Conservation (phyloP, 768 basidiomycete genomes). For the Candolleomyces efflorescens region DNA sequence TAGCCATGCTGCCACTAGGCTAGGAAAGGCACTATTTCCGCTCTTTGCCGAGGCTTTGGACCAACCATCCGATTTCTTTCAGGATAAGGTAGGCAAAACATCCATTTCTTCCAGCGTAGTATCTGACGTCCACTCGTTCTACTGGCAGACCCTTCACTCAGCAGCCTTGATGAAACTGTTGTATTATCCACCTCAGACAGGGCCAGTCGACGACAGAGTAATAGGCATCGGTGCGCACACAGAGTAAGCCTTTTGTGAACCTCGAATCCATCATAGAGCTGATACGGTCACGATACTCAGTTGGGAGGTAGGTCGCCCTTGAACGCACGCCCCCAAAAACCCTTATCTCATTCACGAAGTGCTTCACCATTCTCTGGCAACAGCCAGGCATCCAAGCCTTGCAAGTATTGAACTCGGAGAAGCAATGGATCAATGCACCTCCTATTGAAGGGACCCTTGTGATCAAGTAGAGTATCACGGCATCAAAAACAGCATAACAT, state of each 20-base stretch:
- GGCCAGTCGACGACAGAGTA: slow-evolving; percentile 54
- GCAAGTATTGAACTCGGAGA: slow-evolving; percentile 75
- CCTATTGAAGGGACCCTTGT: slow-evolving; percentile 80
- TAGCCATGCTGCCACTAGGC: slow-evolving; percentile 31
- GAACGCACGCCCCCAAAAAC: neutral
- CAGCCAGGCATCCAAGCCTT: slow-evolving; percentile 69
- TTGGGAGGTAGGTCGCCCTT: slow-evolving; percentile 32
- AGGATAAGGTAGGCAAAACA: slow-evolving; percentile 60
- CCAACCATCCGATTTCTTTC: slow-evolving; percentile 71
- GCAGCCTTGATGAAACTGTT: slow-evolving; percentile 81
- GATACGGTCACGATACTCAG: slow-evolving; percentile 15
- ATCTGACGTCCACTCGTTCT: neutral
- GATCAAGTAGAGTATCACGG: slow-evolving; percentile 57
- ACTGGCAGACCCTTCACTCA: slow-evolving; percentile 68
- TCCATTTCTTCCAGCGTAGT: neutral
- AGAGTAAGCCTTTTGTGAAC: slow-evolving; percentile 42
- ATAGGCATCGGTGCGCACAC: slow-evolving; percentile 86
- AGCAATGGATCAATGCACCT: slow-evolving; percentile 79
- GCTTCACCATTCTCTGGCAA: slow-evolving; percentile 87
- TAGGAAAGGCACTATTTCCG: slow-evolving; percentile 71
- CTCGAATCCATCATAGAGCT: neutral
- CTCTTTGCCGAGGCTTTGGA: slow-evolving; percentile 81
- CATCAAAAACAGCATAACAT: neutral
- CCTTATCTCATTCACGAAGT: slow-evolving; percentile 35
- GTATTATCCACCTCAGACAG: slow-evolving; percentile 74